Conservation (phyloP, 345 rosid species). For the thale cress (Arabidopsis thaliana) region DNA sequence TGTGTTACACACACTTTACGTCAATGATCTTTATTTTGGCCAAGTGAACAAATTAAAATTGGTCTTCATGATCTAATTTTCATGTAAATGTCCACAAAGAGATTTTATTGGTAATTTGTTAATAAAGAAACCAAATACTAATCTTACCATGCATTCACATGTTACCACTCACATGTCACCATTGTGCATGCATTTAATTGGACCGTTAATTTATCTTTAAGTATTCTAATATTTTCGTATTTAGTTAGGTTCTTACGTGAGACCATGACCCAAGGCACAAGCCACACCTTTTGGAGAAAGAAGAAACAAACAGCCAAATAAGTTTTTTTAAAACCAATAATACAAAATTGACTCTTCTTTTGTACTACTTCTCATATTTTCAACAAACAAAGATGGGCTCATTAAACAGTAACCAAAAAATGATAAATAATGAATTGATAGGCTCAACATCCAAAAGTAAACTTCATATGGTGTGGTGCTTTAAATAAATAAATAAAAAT, state of each 20-base stretch:
- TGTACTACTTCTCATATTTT: slow-evolving; percentile 36
- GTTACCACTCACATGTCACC: slow-evolving; percentile 37
- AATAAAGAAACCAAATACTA: slow-evolving; percentile 26
- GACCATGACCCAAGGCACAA: slow-evolving; percentile 44
- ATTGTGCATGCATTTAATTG: slow-evolving; percentile 21
- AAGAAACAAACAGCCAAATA: slow-evolving; percentile 27
- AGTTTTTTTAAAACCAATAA: neutral
- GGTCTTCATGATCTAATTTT: slow-evolving; percentile 24
- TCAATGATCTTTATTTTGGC: neutral
- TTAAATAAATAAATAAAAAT: neutral
- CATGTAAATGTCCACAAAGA: slow-evolving; percentile 9
- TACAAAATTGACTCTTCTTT: slow-evolving; percentile 39
- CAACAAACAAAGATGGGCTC: slow-evolving; percentile 42
- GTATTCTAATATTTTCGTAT: slow-evolving; percentile 30
- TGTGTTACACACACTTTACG: neutral
- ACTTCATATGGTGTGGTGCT: slow-evolving; percentile 26
- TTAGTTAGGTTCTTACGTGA: slow-evolving; percentile 41
- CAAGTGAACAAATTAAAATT: neutral
- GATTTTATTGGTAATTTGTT: neutral
- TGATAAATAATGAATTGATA: slow-evolving; percentile 33
- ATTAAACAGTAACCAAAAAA: slow-evolving; percentile 30
- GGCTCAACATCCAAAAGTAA: slow-evolving; percentile 36
- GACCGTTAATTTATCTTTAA: slow-evolving; percentile 19
- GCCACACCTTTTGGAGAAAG: slow-evolving; percentile 37
- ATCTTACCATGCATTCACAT: slow-evolving; percentile 31